Percentiles rank a stretch among this genome's conserved stretches.
phyloP scores from a whole-genome alignment of 345 rosid species.

The Citrus mangshanensis region DNA sequence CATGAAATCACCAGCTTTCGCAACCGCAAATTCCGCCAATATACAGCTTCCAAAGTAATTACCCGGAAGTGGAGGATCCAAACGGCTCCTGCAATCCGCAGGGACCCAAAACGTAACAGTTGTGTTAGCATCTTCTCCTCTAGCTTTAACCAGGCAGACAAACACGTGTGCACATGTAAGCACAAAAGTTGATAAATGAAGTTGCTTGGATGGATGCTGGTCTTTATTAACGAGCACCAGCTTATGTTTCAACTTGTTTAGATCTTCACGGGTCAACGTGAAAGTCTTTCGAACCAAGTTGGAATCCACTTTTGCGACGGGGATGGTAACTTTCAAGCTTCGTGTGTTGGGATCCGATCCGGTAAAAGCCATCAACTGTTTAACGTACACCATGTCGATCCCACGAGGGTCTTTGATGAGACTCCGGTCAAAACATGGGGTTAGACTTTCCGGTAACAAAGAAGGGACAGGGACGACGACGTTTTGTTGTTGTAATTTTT shows the following conservation, averaged over 20 bases:
- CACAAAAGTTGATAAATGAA: constrained; percentile 31
- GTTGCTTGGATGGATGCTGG: neutral
- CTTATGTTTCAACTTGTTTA: constrained; percentile 25
- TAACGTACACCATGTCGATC: constrained; percentile 13
- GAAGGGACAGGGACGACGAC: no score
- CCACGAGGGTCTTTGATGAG: constrained; percentile 22
- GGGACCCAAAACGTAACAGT: constrained; percentile 16
- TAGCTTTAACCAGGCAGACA: constrained; percentile 31
- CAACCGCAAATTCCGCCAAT: neutral
- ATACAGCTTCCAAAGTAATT: constrained; percentile 48
- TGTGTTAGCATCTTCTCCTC: constrained; percentile 3
- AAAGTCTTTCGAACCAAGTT: constrained; percentile 26
- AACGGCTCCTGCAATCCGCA: constrained; percentile 31
- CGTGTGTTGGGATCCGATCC: constrained; percentile 2
- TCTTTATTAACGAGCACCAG: neutral
- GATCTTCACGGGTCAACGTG: constrained; percentile 21
- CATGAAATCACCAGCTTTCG: constrained; percentile 10
- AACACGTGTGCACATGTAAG: constrained; percentile 26
- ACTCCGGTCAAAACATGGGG: constrained; percentile 25
- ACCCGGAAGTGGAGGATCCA: constrained; percentile 35
- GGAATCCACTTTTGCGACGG: neutral
- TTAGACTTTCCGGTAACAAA: constrained; percentile 20
- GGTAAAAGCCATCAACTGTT: neutral
- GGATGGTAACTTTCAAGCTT: constrained; percentile 8
- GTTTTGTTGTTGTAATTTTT: neutral